Evolutionary conservation across 495 filamentous ascomycete genomes (phyloP).

Genomic region (Lasiosphaeria ovina): DNA sequence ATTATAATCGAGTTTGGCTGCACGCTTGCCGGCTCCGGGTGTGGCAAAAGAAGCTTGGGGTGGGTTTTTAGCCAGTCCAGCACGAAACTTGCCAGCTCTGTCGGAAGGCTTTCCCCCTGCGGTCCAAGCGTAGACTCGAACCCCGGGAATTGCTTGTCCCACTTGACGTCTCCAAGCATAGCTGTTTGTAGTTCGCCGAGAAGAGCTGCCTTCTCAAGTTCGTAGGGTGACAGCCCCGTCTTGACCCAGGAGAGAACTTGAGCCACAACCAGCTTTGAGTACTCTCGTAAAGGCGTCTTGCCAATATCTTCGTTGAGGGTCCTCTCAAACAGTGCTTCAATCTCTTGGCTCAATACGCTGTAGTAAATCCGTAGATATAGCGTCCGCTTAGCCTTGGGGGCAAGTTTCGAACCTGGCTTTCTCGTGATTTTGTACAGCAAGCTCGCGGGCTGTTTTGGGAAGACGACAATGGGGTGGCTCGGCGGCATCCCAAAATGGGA

Average conservation of each 20-base stretch:
- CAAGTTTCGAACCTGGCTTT: conserved; percentile 32
- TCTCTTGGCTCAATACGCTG: conserved; percentile 72
- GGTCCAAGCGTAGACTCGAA: conserved; percentile 32
- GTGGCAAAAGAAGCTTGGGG: conserved; percentile 33
- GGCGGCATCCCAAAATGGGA: conserved; percentile 59
- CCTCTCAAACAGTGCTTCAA: conserved; percentile 45
- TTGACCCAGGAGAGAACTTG: conserved; percentile 53
- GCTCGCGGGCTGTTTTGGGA: conserved; percentile 75
- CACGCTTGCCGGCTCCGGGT: conserved; percentile 6
- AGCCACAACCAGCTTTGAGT: conserved; percentile 47
- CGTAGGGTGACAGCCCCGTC: conserved; percentile 50
- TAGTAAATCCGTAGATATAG: conserved; percentile 75
- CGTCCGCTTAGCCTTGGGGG: conserved; percentile 43
- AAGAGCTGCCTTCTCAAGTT: conserved; percentile 58
- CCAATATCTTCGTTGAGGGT: conserved; percentile 40
- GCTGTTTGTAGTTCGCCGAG: conserved; percentile 47
- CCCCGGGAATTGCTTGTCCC: conserved; percentile 45
- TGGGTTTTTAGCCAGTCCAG: conserved; percentile 38
- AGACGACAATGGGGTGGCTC: conserved; percentile 60
- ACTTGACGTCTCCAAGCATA: conserved; percentile 36
- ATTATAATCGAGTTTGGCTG: conserved; percentile 56
- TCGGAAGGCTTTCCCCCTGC: conserved; percentile 24
- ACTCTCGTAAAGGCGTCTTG: conserved; percentile 39
- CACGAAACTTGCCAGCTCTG: conserved; percentile 34
- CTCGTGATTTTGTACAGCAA: conserved; percentile 75